Conservation (phyloP, 1,284 basidiomycete genomes). For the Cutaneotrichosporon cutaneum region DNA sequence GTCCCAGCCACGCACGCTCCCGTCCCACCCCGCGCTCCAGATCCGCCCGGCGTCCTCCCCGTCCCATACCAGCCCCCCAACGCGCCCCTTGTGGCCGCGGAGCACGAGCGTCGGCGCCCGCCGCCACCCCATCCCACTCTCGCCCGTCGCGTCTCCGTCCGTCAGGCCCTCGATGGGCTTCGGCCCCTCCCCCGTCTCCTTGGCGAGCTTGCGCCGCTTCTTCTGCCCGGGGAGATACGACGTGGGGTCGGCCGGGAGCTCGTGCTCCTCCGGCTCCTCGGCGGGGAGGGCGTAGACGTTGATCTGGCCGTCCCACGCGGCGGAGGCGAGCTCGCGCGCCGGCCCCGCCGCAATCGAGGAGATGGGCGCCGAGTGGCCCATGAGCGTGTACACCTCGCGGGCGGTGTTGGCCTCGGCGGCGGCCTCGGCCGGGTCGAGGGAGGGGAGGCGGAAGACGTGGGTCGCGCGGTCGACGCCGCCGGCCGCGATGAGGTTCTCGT, state of each 20-base stretch:
- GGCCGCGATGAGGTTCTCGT: slow-evolving; percentile 62
- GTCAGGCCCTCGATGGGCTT: slow-evolving; percentile 55
- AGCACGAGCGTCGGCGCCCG: slow-evolving; percentile 45
- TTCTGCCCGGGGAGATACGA: slow-evolving; percentile 50
- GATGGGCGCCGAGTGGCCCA: slow-evolving; percentile 71
- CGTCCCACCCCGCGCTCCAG: slow-evolving; percentile 55
- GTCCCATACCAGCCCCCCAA: slow-evolving; percentile 49
- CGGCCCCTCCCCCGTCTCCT: slow-evolving; percentile 33
- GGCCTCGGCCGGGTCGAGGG: slow-evolving; percentile 44
- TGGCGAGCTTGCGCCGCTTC: slow-evolving; percentile 62
- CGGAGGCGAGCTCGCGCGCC: slow-evolving; percentile 66
- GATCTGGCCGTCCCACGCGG: slow-evolving; percentile 75
- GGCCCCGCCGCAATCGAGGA: slow-evolving; percentile 59
- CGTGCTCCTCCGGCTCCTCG: slow-evolving; percentile 44
- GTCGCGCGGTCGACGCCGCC: slow-evolving; percentile 80
- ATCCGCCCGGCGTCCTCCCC: slow-evolving; percentile 35
- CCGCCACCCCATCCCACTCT: slow-evolving; percentile 46
- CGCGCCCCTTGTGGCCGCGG: slow-evolving; percentile 48
- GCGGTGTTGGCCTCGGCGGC: slow-evolving; percentile 56
- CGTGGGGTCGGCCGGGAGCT: slow-evolving; percentile 48
- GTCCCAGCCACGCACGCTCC: slow-evolving; percentile 56
- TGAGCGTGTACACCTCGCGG: slow-evolving; percentile 58
- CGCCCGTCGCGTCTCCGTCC: slow-evolving; percentile 41
- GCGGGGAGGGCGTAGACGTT: slow-evolving; percentile 62
- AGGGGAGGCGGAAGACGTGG: slow-evolving; percentile 62